Conservation (phyloP, 352 stramenopile genomes). For the Plasmopara muralis region DNA sequence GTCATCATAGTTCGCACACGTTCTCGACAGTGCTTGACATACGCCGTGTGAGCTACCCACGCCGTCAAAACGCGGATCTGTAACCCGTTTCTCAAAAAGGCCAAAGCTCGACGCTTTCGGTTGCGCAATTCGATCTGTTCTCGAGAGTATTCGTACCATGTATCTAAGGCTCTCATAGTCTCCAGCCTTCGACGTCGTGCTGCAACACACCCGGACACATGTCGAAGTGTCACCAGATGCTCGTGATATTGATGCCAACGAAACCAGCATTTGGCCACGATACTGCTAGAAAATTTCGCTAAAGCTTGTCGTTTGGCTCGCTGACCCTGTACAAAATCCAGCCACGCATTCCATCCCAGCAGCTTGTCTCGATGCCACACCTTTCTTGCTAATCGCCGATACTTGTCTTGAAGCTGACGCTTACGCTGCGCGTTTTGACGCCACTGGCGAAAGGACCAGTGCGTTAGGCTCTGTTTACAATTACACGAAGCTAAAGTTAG, state of each 20-base stretch:
- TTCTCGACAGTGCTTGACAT: slow-evolving; percentile 34
- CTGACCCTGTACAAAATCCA: slow-evolving; percentile 43
- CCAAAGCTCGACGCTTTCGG: slow-evolving; percentile 42
- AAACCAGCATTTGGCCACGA: slow-evolving; percentile 59
- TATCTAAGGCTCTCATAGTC: slow-evolving; percentile 37
- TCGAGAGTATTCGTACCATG: slow-evolving; percentile 61
- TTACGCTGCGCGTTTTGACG: slow-evolving; percentile 31
- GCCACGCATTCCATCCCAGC: slow-evolving; percentile 53
- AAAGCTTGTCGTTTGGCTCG: slow-evolving; percentile 52
- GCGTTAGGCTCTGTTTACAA: slow-evolving; percentile 38
- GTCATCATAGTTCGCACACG: slow-evolving; percentile 38
- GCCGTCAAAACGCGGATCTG: slow-evolving; percentile 51
- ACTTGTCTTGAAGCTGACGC: slow-evolving; percentile 39
- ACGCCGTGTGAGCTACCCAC: slow-evolving; percentile 36
- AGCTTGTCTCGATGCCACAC: slow-evolving; percentile 51
- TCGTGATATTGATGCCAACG: slow-evolving; percentile 45
- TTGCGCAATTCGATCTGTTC: slow-evolving; percentile 45
- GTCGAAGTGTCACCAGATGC: slow-evolving; percentile 29
- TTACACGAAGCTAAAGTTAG: no score
- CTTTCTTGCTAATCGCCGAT: slow-evolving; percentile 36
- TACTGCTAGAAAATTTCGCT: slow-evolving; percentile 50
- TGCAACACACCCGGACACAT: slow-evolving; percentile 37
- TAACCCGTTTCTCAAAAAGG: slow-evolving; percentile 55
- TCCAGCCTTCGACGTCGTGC: slow-evolving; percentile 38
- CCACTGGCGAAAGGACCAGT: slow-evolving; percentile 73